A percentile compares a stretch with the other conserved stretches of the same genome.
These are phyloP conservation scores for Cystoderma amianthinum DNA, from an alignment of 768 basidiomycete genomes.

Conservation along the genomic window DNA sequence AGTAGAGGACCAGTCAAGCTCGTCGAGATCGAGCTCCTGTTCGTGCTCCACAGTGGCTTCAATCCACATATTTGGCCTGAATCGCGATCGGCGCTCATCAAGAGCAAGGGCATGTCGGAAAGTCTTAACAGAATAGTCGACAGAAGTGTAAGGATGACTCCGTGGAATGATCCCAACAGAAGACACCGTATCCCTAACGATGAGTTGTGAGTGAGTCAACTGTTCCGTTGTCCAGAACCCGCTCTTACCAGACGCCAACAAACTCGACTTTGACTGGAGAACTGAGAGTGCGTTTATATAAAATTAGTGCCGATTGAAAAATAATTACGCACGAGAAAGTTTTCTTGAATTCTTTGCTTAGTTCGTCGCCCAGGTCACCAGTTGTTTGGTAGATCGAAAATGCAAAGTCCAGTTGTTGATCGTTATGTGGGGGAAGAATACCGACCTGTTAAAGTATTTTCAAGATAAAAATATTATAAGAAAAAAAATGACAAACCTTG, in stretches of 20 bases:
- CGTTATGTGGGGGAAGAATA: slow-evolving; percentile 20
- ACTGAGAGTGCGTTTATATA: slow-evolving; percentile 4
- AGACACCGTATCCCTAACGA: slow-evolving; percentile 14
- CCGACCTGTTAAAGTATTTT: slow-evolving; percentile 14
- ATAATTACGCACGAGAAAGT: slow-evolving; percentile 10
- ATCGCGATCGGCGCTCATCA: slow-evolving; percentile 11
- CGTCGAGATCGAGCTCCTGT: slow-evolving; percentile 8
- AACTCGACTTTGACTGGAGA: slow-evolving; percentile 21
- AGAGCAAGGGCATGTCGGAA: slow-evolving; percentile 14
- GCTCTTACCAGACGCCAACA: slow-evolving; percentile 23
- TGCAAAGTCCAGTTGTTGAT: slow-evolving; percentile 25
- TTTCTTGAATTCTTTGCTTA: slow-evolving; percentile 22
- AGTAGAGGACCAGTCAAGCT: slow-evolving; percentile 1
- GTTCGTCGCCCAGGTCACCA: slow-evolving; percentile 18
- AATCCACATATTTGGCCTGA: slow-evolving; percentile 7
- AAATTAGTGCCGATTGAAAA: not conserved
- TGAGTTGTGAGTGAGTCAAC: not conserved
- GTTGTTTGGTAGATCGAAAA: slow-evolving; percentile 23
- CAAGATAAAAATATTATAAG: not conserved
- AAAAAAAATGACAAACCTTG: slow-evolving; percentile 12
- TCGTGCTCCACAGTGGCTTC: slow-evolving; percentile 6
- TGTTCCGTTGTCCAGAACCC: not conserved
- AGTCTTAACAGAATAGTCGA: slow-evolving; percentile 11
- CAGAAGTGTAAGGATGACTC: slow-evolving; percentile 13
- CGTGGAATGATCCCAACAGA: slow-evolving; percentile 14